These are phyloP conservation scores for Spinellus fusiger DNA, from an alignment of 192 early-diverging fungal species.

Conservation along the genomic window DNA sequence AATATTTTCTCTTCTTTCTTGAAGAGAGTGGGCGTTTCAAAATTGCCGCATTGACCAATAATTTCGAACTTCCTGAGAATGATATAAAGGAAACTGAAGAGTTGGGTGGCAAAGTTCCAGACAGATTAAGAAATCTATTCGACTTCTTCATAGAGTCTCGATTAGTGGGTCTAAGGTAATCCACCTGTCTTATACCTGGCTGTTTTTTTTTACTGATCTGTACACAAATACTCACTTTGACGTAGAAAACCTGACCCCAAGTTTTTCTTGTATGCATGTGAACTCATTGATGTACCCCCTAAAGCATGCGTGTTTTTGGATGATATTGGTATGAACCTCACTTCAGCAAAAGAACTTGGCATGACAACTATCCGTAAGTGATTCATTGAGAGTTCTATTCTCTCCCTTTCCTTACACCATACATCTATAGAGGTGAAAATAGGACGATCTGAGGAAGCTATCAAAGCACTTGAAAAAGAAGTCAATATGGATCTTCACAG, in stretches of 20 bases:
- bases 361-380: constrained; percentile 62
- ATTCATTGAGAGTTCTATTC: not conserved
- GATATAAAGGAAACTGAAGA: constrained; percentile 26
- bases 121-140: constrained; percentile 50
- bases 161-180: constrained; percentile 56
- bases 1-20: not conserved
- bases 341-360: constrained; percentile 63
- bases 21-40: constrained; percentile 46
- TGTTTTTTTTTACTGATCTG: not conserved
- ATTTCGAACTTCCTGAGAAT: constrained; percentile 53
- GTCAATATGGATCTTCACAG: constrained; percentile 25
- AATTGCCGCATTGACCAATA: constrained; percentile 81
- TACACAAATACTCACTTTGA: not conserved
- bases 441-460: constrained; percentile 43
- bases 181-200: not conserved
- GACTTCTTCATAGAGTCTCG: constrained; percentile 73
- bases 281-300: constrained; percentile 61
- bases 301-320: constrained; percentile 72
- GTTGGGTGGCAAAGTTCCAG: constrained; percentile 25
- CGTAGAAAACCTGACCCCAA: constrained; percentile 76
- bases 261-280: constrained; percentile 68
- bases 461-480: constrained; percentile 39
- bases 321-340: constrained; percentile 77
- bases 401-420: not conserved
- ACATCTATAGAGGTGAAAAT: constrained; percentile 37